These are phyloP conservation scores for Penicillium crustosum DNA, from an alignment of 2,329 filamentous ascomycete genomes.

Conservation along the genomic window DNA sequence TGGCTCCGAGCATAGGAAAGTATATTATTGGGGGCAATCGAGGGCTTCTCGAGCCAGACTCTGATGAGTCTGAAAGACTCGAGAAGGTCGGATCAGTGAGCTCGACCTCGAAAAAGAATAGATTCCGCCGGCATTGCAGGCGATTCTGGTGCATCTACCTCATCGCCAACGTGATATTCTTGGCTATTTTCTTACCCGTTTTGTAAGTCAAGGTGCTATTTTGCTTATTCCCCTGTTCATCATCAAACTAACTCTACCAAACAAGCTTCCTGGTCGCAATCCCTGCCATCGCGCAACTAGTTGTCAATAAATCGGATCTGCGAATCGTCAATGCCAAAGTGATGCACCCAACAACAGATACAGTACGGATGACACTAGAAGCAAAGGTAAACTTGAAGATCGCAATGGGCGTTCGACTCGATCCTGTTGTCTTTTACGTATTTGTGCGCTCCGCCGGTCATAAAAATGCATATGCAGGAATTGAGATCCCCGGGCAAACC, in stretches of 20 bases:
- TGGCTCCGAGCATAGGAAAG: slow-evolving; percentile 6
- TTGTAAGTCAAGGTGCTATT: slow-evolving; percentile 38
- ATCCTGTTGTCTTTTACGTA: slow-evolving; percentile 17
- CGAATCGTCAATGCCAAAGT: slow-evolving; percentile 33
- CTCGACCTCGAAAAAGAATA: slow-evolving; percentile 27
- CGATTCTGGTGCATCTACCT: slow-evolving; percentile 49
- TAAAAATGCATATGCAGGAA: slow-evolving; percentile 16
- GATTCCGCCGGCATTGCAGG: slow-evolving; percentile 44
- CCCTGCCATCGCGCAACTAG: slow-evolving; percentile 48
- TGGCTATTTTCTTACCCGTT: slow-evolving; percentile 49
- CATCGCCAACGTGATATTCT: slow-evolving; percentile 42
- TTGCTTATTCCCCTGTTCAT: not conserved
- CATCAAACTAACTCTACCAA: not conserved
- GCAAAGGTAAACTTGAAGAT: slow-evolving; percentile 23
- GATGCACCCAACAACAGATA: slow-evolving; percentile 21
- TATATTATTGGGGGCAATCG: slow-evolving; percentile 17
- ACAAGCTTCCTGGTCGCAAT: slow-evolving; percentile 50
- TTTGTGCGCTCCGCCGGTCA: slow-evolving; percentile 18
- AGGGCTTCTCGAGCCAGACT: slow-evolving; percentile 13
- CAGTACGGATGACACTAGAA: slow-evolving; percentile 21
- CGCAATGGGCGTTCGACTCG: slow-evolving; percentile 20
- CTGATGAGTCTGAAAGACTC: slow-evolving; percentile 7
- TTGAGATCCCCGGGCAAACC: slow-evolving; percentile 20
- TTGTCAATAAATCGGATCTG: slow-evolving; percentile 46
- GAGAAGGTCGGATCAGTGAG: slow-evolving; percentile 16